Percentiles rank a stretch among this genome's conserved stretches.
These are phyloP conservation scores for Flaveria floridana DNA, from an alignment of 140 eudicot genomes.

Conservation along the genomic window DNA sequence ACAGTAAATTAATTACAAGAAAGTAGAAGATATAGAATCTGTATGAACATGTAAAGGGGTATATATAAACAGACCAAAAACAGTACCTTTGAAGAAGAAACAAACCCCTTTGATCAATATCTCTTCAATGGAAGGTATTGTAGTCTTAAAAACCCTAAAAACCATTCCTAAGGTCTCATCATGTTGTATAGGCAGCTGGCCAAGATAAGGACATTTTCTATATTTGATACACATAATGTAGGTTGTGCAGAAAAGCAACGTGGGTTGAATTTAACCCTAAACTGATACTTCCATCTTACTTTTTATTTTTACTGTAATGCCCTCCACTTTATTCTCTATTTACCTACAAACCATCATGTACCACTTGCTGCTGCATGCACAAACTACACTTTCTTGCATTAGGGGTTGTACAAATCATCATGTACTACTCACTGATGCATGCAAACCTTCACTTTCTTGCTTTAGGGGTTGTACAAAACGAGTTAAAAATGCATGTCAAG, in stretches of 20 bases:
- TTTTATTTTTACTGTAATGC: slow-evolving; percentile 21
- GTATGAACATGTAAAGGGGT: slow-evolving; percentile 38
- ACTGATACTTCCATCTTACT: slow-evolving; percentile 22
- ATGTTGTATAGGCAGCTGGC: slow-evolving; percentile 41
- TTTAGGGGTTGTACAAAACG: slow-evolving; percentile 17
- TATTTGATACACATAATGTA: slow-evolving; percentile 14
- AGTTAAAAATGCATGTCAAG: background rate
- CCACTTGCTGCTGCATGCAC: slow-evolving; percentile 30
- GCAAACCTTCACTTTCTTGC: slow-evolving; percentile 22
- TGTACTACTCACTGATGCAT: slow-evolving; percentile 30
- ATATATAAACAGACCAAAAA: slow-evolving; percentile 30
- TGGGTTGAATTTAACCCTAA: slow-evolving; percentile 29
- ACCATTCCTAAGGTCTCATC: slow-evolving; percentile 31
- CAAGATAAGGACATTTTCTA: slow-evolving; percentile 32
- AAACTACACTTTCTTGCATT: slow-evolving; percentile 24
- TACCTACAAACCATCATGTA: slow-evolving; percentile 27
- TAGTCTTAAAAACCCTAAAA: slow-evolving; percentile 38
- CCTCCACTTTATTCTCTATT: slow-evolving; percentile 19
- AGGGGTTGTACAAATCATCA: slow-evolving; percentile 30
- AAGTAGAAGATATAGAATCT: slow-evolving; percentile 33
- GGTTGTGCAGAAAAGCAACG: slow-evolving; percentile 32
- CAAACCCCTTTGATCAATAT: slow-evolving; percentile 13
- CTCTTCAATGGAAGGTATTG: slow-evolving; percentile 26
- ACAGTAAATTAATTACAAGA: slow-evolving; percentile 18
- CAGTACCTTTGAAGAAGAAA: slow-evolving; percentile 38